phyloP scores from a whole-genome alignment of 306 rosid genomes.

The Neltuma alba region DNA sequence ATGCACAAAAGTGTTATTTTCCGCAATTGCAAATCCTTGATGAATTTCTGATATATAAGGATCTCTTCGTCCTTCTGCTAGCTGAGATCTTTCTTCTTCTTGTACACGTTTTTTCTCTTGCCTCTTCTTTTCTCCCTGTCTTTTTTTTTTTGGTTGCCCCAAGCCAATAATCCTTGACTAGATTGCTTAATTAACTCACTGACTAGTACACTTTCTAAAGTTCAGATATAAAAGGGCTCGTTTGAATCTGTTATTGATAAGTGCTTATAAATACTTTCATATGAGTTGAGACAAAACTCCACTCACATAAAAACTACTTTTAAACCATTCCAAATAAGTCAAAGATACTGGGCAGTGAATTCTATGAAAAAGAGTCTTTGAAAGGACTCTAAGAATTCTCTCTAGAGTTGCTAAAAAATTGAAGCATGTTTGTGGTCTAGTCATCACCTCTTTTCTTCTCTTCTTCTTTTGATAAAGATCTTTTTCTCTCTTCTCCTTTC shows the following conservation, averaged over 20 bases:
- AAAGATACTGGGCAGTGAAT: background rate
- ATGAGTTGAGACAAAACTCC: no score
- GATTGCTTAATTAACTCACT: background rate
- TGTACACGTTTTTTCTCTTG: background rate
- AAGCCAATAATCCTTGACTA: background rate
- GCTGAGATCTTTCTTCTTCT: background rate
- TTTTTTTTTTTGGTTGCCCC: no score
- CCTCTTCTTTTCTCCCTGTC: no score
- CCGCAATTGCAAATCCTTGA: background rate
- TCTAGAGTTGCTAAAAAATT: background rate
- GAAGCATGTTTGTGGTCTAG: background rate
- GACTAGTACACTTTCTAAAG: background rate
- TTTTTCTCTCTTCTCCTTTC: no score
- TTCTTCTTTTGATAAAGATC: no score
- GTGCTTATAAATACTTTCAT: no score
- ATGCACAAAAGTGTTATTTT: no score
- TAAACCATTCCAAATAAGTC: no score
- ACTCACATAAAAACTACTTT: no score
- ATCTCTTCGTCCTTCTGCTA: background rate
- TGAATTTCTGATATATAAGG: background rate
- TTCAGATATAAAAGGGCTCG: no score
- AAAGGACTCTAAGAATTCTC: background rate
- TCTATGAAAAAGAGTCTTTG: background rate
- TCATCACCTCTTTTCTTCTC: background rate
- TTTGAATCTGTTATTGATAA: no score